Conservation (phyloP, 352 stramenopile genomes). For the Globisporangium paroecandrum region DNA sequence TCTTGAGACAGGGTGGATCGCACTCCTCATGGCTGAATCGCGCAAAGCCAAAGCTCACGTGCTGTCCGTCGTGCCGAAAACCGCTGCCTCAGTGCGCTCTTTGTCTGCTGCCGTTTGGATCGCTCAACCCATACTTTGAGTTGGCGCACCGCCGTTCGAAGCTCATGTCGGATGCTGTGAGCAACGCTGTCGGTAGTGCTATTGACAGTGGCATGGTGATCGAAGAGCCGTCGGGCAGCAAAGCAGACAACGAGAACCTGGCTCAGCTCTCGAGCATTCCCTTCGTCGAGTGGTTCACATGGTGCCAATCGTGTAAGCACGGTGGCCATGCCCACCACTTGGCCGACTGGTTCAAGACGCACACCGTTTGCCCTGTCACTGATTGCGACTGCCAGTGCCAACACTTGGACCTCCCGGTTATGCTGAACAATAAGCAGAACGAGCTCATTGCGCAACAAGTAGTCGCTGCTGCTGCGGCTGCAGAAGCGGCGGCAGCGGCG, state of each 20-base stretch:
- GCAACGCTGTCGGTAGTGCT: slow-evolving; percentile 27
- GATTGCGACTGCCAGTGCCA: slow-evolving; percentile 93
- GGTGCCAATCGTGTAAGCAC: slow-evolving; percentile 91
- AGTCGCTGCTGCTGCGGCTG: slow-evolving; percentile 19
- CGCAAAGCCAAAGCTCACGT: slow-evolving; percentile 89
- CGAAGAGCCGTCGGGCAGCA: slow-evolving; percentile 44
- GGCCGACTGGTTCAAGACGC: slow-evolving; percentile 91
- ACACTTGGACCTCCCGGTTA: slow-evolving; percentile 63
- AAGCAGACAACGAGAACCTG: slow-evolving; percentile 81
- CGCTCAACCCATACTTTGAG: slow-evolving; percentile 95
- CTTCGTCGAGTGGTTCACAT: slow-evolving; percentile 95
- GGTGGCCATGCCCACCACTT: slow-evolving; percentile 93
- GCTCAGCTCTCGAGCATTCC: slow-evolving; percentile 89
- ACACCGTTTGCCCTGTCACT: slow-evolving; percentile 89
- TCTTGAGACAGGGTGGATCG: slow-evolving; percentile 86
- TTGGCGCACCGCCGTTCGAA: slow-evolving; percentile 80
- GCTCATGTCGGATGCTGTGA: slow-evolving; percentile 54
- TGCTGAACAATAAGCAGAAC: slow-evolving; percentile 49
- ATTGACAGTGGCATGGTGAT: slow-evolving; percentile 34
- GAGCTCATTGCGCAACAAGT: slow-evolving; percentile 35
- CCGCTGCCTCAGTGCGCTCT: slow-evolving; percentile 91
- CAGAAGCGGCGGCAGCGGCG: slow-evolving; percentile 5
- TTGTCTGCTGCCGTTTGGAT: slow-evolving; percentile 92
- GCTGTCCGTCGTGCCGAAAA: slow-evolving; percentile 91
- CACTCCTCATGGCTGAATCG: slow-evolving; percentile 87